These are phyloP conservation scores for Pythium sukuiense DNA, from an alignment of 352 stramenopile species.

Conservation along the genomic window DNA sequence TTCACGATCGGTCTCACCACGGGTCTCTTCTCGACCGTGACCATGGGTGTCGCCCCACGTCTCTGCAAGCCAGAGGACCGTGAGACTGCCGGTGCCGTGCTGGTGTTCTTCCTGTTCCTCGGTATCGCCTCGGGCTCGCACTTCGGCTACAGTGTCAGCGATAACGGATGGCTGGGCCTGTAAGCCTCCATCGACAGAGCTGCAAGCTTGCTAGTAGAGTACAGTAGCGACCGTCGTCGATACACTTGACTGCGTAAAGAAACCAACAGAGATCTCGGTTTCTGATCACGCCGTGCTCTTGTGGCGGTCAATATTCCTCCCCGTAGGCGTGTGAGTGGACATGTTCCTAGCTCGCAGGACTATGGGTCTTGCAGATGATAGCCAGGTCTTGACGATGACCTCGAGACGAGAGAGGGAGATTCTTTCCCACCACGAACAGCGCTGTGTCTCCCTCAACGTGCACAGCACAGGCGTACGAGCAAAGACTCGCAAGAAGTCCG, in stretches of 20 bases:
- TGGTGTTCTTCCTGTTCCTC: slow-evolving; percentile 38
- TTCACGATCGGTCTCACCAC: slow-evolving; percentile 36
- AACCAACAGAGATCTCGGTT: neutral
- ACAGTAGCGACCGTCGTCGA: neutral
- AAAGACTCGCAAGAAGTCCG: too few species aligned
- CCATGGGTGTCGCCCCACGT: slow-evolving; percentile 33
- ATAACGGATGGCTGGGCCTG: slow-evolving; percentile 31
- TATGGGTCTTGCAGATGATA: too few species aligned
- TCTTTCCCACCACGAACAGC: too few species aligned
- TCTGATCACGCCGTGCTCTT: neutral
- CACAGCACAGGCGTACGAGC: too few species aligned
- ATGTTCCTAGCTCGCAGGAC: too few species aligned
- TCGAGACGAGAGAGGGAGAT: too few species aligned
- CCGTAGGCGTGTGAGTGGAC: too few species aligned
- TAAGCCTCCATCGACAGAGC: slow-evolving; percentile 1
- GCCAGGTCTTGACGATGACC: too few species aligned
- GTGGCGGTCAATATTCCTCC: too few species aligned
- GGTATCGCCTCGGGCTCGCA: slow-evolving; percentile 36
- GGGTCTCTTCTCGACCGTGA: slow-evolving; percentile 35
- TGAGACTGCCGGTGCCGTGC: slow-evolving; percentile 33
- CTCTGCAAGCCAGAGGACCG: slow-evolving; percentile 33
- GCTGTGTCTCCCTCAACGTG: too few species aligned
- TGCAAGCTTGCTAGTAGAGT: neutral
- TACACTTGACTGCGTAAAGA: neutral
- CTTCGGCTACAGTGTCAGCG: slow-evolving; percentile 31